phyloP scores from a whole-genome alignment of 169 alveolate species.

The Plasmodium fragile region DNA sequence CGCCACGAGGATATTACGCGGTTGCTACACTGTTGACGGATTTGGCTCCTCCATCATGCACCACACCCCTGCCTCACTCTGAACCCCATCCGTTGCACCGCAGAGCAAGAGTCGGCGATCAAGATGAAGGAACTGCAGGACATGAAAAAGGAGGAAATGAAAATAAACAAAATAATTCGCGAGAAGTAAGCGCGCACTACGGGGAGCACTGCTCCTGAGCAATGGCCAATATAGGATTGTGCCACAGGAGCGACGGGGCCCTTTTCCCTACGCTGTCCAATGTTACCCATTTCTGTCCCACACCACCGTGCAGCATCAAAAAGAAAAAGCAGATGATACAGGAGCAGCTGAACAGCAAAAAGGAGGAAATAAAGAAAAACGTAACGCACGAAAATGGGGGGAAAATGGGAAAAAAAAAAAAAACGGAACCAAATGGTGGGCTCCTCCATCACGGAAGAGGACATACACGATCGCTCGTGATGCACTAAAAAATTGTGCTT shows the following conservation, averaged over 20 bases:
- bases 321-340: slow-evolving; percentile 57
- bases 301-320: slow-evolving; percentile 13
- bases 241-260: not conserved
- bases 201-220: not conserved
- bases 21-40: not conserved
- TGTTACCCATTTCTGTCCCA: not conserved
- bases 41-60: not conserved
- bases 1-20: not conserved
- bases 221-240: not conserved
- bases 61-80: not conserved
- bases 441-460: not conserved
- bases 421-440: not conserved
- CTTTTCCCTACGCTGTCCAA: not conserved
- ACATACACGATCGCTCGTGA: not conserved
- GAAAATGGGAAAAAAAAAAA: slow-evolving; percentile 26
- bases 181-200: slow-evolving; percentile 13
- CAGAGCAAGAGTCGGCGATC: slow-evolving; percentile 58
- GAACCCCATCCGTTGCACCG: not conserved
- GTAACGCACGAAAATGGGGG: slow-evolving; percentile 19
- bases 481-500: not conserved
- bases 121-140: slow-evolving; percentile 30
- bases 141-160: slow-evolving; percentile 64
- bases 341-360: slow-evolving; percentile 36
- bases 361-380: slow-evolving; percentile 68
- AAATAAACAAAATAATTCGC: slow-evolving; percentile 37